Percentiles rank a stretch among this genome's conserved stretches.
Evolutionary conservation across 768 basidiomycete genomes (phyloP).

Genomic region (Daedaleopsis sinensis): DNA sequence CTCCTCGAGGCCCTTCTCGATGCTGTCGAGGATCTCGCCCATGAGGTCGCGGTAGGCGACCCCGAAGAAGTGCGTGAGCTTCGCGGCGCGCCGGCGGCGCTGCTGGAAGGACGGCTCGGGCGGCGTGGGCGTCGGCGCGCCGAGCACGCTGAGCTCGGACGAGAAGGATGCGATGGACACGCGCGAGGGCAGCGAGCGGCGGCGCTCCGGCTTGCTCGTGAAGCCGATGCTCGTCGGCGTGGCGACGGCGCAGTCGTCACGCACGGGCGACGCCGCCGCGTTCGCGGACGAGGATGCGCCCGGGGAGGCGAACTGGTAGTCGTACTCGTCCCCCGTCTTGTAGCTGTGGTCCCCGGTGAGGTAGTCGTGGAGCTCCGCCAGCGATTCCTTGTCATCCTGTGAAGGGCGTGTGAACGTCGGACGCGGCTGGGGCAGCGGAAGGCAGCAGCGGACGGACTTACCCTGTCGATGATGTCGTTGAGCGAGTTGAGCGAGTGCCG

Average conservation of each 20-base stretch:
- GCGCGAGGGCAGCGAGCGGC: constrained; percentile 68
- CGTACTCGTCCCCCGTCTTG: constrained; percentile 21
- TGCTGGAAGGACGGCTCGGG: constrained; percentile 64
- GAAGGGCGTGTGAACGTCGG: background rate
- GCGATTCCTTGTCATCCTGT: constrained; percentile 76
- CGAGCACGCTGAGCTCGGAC: constrained; percentile 48
- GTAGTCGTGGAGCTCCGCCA: constrained; percentile 75
- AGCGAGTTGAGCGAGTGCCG: constrained; percentile 83
- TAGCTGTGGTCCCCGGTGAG: constrained; percentile 45
- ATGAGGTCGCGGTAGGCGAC: constrained; percentile 83
- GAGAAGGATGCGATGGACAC: constrained; percentile 63
- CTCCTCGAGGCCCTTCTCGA: constrained; percentile 75
- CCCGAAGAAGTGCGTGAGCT: constrained; percentile 86
- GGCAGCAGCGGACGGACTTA: constrained; percentile 41
- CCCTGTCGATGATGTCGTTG: constrained; percentile 76
- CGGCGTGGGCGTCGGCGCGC: constrained; percentile 39
- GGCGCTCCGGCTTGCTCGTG: constrained; percentile 51
- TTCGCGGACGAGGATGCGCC: background rate
- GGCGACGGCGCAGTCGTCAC: constrained; percentile 7
- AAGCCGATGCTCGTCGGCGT: constrained; percentile 31
- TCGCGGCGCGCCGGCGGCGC: constrained; percentile 75
- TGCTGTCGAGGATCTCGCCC: constrained; percentile 76
- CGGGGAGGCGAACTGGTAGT: constrained; percentile 8
- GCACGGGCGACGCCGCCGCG: constrained; percentile 3
- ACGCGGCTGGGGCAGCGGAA: no score